These are phyloP conservation scores for Aspergillus ibericus DNA, from an alignment of 2,329 filamentous ascomycete species.

Conservation along the genomic window DNA sequence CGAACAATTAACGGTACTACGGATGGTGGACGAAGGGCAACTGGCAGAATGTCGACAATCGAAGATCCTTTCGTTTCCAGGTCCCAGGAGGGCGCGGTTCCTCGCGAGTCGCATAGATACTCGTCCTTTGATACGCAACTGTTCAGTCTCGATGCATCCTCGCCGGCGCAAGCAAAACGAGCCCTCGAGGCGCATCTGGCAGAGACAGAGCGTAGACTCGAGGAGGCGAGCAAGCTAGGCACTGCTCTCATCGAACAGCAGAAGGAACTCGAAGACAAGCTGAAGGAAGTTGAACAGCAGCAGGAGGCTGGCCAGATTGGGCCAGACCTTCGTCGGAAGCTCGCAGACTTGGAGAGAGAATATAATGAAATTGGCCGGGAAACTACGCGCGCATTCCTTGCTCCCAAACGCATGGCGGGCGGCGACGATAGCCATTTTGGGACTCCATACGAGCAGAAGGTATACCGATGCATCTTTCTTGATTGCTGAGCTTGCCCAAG, in stretches of 20 bases:
- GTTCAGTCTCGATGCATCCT: conserved; percentile 77
- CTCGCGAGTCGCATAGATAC: conserved; percentile 63
- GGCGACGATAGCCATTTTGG: conserved; percentile 58
- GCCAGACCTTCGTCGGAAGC: conserved; percentile 76
- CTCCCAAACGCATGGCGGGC: conserved; percentile 73
- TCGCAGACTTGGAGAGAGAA: conserved; percentile 86
- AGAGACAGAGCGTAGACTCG: conserved; percentile 87
- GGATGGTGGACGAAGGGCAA: conserved; percentile 16
- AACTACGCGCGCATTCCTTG: conserved; percentile 82
- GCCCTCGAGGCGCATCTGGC: conserved; percentile 87
- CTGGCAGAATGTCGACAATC: conserved; percentile 28
- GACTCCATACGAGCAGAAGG: conserved; percentile 51
- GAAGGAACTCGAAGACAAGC: conserved; percentile 74
- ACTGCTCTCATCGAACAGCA: conserved; percentile 85
- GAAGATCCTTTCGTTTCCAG: conserved; percentile 61
- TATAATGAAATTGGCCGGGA: conserved; percentile 93
- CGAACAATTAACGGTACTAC: conserved; percentile 10
- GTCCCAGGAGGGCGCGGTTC: conserved; percentile 45
- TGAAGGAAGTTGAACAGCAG: conserved; percentile 80
- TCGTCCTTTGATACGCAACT: conserved; percentile 79
- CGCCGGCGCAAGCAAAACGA: conserved; percentile 81
- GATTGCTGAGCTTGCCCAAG: neutral
- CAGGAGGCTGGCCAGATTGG: conserved; percentile 75
- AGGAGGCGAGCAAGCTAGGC: conserved; percentile 86
- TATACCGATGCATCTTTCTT: conserved; percentile 25